Evolutionary conservation across 2,329 filamentous ascomycete genomes (phyloP), one percentile per base, ranked within the genome.

Genomic region (Podosphaera aphanis): DNA sequence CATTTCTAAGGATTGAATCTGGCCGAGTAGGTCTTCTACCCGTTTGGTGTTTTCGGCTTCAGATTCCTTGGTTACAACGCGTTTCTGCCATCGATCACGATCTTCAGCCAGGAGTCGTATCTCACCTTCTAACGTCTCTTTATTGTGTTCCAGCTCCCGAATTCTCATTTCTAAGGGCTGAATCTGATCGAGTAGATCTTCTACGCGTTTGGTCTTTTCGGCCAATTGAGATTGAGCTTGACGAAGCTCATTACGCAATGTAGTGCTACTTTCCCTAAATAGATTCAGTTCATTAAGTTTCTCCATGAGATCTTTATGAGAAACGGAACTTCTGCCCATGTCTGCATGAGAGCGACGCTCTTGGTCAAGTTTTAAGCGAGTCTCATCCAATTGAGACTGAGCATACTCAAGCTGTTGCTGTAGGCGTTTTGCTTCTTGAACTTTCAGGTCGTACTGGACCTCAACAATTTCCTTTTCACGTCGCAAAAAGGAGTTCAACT

Each of bases 401-500:
- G 79, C 71, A 58, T 93, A 86, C 44, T 93, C 80, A 20, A 94
- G 71, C 57, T 95, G 85, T 55, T 94, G 84, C 56, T 88, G 83
- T 37, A 94, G 64, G 46, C 90, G 77, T 62, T 92, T 93, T 46
- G 76, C 71, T 62, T 98, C 90, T 55, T 93, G 83, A 0, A 77
- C 70, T 55, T 88, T 86, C 39, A 95, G 69, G 54, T 94, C 86
- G 55, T 85, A 82, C 57, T 95, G 88, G n/a, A 94, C 83, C 55
- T 98, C 88, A 7, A 94, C 72, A 52, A 98, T 95, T 59, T 95
- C 90, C 66, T 95, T 98, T 63, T 98, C 92, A 37, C 84, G 80
- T 40, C 88, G 79, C 49, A 98, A 67, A 60, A 90, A 98, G 50
- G 74, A 80, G 63, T 93, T 92, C 47, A 98, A 74, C 56, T 95